Conservation (phyloP, 2,329 filamentous ascomycete genomes). For the Trichophyton verrucosum region DNA sequence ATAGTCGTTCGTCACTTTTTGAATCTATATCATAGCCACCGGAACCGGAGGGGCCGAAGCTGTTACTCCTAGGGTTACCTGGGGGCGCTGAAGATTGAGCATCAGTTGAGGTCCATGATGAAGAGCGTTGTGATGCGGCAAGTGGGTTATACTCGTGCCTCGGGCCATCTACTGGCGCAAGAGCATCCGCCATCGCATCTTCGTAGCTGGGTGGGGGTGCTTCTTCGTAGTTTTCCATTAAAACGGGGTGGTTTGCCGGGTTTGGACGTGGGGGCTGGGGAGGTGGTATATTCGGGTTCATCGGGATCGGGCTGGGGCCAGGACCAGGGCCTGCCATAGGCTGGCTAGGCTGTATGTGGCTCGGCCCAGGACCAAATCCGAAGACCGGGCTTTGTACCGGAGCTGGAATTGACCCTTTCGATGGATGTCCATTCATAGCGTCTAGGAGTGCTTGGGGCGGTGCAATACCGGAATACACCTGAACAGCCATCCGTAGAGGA, state of each 20-base stretch:
- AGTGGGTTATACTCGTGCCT: conserved; percentile 42
- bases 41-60: conserved; percentile 1
- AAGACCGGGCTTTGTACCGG: background rate
- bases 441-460: conserved; percentile 66
- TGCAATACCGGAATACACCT: conserved; percentile 77
- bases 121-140: conserved; percentile 17
- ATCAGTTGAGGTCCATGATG: conserved; percentile 23
- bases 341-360: conserved; percentile 8
- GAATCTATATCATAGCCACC: conserved; percentile 8
- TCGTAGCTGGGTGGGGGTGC: conserved; percentile 83
- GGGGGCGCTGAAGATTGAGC: conserved; percentile 22
- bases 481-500: conserved; percentile 64
- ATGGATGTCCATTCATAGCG: conserved; percentile 38
- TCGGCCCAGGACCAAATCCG: background rate
- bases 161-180: conserved; percentile 60
- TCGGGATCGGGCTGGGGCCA: conserved; percentile 5
- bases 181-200: conserved; percentile 70
- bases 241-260: conserved; percentile 11
- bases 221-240: conserved; percentile 42
- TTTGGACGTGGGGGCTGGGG: conserved; percentile 32
- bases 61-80: conserved; percentile 11
- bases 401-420: conserved; percentile 12
- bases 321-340: conserved; percentile 8
- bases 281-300: conserved; percentile 19
- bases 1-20: conserved; percentile 20